Base-by-base conservation (phyloP, 1,284 basidiomycete species). In the Limonomyces culmigenus region DNA sequence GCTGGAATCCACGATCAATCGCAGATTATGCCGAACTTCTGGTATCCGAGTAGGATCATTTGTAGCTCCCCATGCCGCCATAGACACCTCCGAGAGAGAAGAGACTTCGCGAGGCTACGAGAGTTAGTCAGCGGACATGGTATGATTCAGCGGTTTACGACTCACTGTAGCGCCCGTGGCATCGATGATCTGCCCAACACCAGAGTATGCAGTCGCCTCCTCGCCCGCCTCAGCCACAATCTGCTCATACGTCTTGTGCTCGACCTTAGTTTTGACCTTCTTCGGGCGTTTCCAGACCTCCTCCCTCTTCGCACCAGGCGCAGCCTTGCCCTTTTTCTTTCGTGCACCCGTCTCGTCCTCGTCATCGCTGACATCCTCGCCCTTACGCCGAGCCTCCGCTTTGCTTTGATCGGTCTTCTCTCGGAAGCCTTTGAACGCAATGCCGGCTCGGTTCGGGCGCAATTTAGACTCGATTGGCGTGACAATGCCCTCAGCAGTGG, bases 211-310 rank as follows among this genome's bases (percentile, higher is more conserved):
- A 2, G 64, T 58, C 15, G 47, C 41, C 25, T 75, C 69, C 42
- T 69, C 62, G 0, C 79, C 83, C 15, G 80, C 75, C 51, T 92
- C 89, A 3, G 81, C 80, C 32, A 96, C 53, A 38, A 96, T 85
- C 54, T 97, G 74, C 53, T 97, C 92, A 50, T 95, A 96, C 0
- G 88, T 89, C 63, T 91, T 92, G 60, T 93, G 87, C 50, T 89
- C 76, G 18, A 91, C 63, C 54, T 74, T 85, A 19, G 70, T 73
- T 58, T 89, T 95, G 40, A 74, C 64, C 51, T 81, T 88, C 62
- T 73, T 84, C 14, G 84, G 76, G 43, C 71, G 76, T 59, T 80
- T 87, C 77, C 81, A 85, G 1, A 66, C 70, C 33, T 83, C 78
- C 37, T 71, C 69, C 48, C 58, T 65, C 46, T 58, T 69, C 19